Evolutionary conservation across 75 land plant species (phyloP).

Genomic region (Sequoiadendron giganteum): DNA sequence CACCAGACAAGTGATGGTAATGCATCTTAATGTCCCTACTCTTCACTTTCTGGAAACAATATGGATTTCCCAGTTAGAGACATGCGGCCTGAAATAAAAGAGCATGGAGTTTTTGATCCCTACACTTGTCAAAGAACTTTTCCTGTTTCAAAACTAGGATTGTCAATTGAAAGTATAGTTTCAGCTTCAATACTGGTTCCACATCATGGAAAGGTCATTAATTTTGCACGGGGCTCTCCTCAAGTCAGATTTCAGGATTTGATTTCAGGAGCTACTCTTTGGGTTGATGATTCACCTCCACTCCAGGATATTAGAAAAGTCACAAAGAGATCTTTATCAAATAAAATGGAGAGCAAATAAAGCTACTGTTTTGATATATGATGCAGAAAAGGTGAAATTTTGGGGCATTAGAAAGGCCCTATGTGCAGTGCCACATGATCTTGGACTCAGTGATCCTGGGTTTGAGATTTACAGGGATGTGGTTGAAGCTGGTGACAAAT

Average conservation of each 20-base stretch:
- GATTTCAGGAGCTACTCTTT: conserved; percentile 81
- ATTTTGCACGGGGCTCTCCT: too few species aligned
- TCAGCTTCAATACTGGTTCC: too few species aligned
- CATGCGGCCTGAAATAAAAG: too few species aligned
- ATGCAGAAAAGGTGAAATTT: conserved; percentile 52
- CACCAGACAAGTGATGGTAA: too few species aligned
- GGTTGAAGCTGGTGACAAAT: conserved; percentile 65
- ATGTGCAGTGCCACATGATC: conserved; percentile 92
- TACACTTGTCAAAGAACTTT: too few species aligned
- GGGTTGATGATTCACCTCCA: conserved; percentile 82
- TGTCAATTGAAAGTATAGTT: too few species aligned
- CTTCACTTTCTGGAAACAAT: too few species aligned
- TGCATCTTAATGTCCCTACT: too few species aligned
- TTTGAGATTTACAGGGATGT: conserved; percentile 79
- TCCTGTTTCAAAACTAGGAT: too few species aligned
- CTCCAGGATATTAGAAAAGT: conserved; percentile 33
- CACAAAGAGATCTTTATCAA: conserved; percentile 42
- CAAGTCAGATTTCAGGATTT: conserved; percentile 22
- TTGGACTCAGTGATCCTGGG: conserved; percentile 83
- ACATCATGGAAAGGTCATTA: too few species aligned
- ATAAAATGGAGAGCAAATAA: conserved; percentile 31
- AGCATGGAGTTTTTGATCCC: too few species aligned
- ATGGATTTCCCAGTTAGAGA: too few species aligned
- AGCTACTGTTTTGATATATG: conserved; percentile 82
- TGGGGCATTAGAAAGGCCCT: conserved; percentile 60